These are phyloP conservation scores for Sphagnum tenellum DNA, from an alignment of 225 moss, liverwort and hornwort genomes.

Conservation along the genomic window DNA sequence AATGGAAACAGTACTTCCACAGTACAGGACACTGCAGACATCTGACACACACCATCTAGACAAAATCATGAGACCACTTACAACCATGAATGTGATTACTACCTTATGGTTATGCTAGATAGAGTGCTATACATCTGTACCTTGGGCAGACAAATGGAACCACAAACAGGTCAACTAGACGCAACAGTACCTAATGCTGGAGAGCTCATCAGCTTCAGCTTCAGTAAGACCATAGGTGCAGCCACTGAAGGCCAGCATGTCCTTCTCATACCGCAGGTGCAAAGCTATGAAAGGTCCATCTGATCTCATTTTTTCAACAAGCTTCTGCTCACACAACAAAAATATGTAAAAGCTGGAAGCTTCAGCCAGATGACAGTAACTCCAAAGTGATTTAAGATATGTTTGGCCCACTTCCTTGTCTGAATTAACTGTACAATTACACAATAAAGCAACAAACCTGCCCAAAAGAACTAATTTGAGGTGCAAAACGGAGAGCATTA, in stretches of 20 bases:
- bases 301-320: constrained; percentile 70
- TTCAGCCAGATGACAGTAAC: too few species aligned
- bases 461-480: constrained; percentile 71
- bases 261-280: constrained; percentile 96
- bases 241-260: constrained; percentile 97
- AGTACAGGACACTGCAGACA: too few species aligned
- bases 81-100: too few species aligned
- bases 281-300: constrained; percentile 90
- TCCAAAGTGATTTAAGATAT: too few species aligned
- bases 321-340: constrained; percentile 31
- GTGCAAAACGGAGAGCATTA: constrained; percentile 91
- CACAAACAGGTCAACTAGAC: neutral
- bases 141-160: too few species aligned
- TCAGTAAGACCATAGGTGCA: constrained; percentile 79
- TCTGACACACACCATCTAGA: too few species aligned
- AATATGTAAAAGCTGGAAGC: neutral
- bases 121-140: too few species aligned
- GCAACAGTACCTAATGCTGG: constrained; percentile 50
- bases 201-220: constrained; percentile 70
- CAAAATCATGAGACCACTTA: too few species aligned
- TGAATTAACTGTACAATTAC: too few species aligned
- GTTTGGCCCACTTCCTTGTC: too few species aligned
- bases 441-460: constrained; percentile 34
- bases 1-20: too few species aligned
- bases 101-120: too few species aligned